A percentile compares a stretch with the other conserved stretches of the same genome.
phyloP scores from a whole-genome alignment of 306 rosid genomes.

The Alnus glutinosa region DNA sequence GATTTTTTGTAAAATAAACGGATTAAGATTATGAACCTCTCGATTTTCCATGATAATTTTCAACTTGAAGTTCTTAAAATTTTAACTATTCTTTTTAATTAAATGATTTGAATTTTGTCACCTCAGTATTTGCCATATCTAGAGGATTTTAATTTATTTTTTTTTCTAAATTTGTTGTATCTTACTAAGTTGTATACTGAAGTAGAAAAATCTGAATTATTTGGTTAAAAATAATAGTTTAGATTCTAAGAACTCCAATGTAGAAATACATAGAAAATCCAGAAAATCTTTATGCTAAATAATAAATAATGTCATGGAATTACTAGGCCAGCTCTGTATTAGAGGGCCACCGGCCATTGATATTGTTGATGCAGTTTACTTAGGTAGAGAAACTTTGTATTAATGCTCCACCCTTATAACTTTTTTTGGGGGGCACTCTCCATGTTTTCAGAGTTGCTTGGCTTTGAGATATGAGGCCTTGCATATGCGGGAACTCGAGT shows the following conservation, averaged over 20 bases:
- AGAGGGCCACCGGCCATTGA: background rate
- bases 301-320: background rate
- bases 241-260: background rate
- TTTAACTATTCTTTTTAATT: too few relatives aligned
- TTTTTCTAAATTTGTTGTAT: too few relatives aligned
- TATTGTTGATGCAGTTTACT: background rate
- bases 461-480: slow-evolving; percentile 91
- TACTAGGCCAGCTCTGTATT: background rate
- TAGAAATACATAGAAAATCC: background rate
- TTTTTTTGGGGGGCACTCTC: background rate
- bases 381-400: background rate
- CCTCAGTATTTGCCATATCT: too few relatives aligned
- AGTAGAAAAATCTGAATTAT: background rate
- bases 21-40: too few relatives aligned
- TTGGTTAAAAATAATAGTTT: background rate
- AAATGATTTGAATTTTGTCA: too few relatives aligned
- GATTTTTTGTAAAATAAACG: too few relatives aligned
- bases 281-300: background rate
- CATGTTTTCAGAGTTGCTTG: slow-evolving; percentile 65
- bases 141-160: too few relatives aligned
- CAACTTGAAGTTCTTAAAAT: too few relatives aligned
- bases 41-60: too few relatives aligned
- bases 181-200: background rate
- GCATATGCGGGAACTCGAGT: slow-evolving; percentile 56
- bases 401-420: background rate